Percentiles rank a stretch among this genome's conserved stretches.
Conservation (phyloP, 2,329 filamentous ascomycete genomes). For the Claviceps pusilla region DNA sequence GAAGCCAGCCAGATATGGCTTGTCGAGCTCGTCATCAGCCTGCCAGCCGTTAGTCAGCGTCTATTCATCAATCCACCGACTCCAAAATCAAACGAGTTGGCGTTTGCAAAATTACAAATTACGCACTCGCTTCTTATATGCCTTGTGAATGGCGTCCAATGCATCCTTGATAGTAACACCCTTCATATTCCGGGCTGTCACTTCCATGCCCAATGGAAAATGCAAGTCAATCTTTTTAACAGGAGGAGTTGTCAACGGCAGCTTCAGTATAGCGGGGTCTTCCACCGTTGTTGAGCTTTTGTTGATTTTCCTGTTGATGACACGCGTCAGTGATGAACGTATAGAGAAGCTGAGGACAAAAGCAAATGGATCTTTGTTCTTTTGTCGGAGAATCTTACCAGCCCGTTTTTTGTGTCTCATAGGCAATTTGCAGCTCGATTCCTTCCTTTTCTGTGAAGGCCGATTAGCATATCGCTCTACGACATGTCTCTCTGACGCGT, state of each 20-base stretch:
- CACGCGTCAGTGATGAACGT: neutral
- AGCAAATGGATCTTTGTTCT: no score
- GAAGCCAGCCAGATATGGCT: conserved; percentile 80
- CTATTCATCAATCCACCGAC: no score
- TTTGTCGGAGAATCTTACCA: conserved; percentile 44
- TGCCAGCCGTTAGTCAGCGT: conserved; percentile 20
- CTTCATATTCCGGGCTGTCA: conserved; percentile 80
- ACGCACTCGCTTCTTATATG: conserved; percentile 87
- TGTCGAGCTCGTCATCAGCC: conserved; percentile 82
- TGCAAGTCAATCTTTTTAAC: conserved; percentile 91
- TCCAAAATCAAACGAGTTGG: neutral
- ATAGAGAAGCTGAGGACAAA: neutral
- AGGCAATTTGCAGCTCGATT: conserved; percentile 56
- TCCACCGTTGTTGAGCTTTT: conserved; percentile 63
- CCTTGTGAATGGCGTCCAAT: conserved; percentile 86
- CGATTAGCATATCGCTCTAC: neutral
- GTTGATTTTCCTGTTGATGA: conserved; percentile 69
- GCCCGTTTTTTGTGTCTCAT: conserved; percentile 74
- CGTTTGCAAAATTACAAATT: conserved; percentile 4
- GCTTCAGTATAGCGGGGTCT: conserved; percentile 71
- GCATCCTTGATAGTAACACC: conserved; percentile 97
- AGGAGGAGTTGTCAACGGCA: conserved; percentile 62
- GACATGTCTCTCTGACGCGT: neutral
- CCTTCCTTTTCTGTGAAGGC: conserved; percentile 50
- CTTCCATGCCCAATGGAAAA: conserved; percentile 76